These are phyloP conservation scores for Tetrapisispora pingtungensis DNA, from an alignment of 805 yeast genomes.

Conservation along the genomic window DNA sequence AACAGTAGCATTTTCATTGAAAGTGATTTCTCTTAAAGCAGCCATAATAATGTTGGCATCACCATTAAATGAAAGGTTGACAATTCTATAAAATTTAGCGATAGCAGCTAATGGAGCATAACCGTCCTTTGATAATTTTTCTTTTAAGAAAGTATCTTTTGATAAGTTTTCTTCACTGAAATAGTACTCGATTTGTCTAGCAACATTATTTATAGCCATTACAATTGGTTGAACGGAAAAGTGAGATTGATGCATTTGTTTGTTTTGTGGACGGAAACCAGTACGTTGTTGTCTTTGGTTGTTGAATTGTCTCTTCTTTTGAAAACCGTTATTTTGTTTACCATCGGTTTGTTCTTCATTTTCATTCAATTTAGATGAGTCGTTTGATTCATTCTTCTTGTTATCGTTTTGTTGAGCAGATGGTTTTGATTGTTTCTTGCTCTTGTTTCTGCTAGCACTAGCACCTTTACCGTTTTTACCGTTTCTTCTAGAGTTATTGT, in stretches of 20 bases:
- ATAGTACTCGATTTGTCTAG: slow-evolving; percentile 75
- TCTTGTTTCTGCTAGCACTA: slow-evolving; percentile 6
- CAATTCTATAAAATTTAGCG: slow-evolving; percentile 29
- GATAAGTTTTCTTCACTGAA: slow-evolving; percentile 79
- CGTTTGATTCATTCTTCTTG: slow-evolving; percentile 2
- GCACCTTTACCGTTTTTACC: slow-evolving; percentile 6
- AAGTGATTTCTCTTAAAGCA: slow-evolving; percentile 27
- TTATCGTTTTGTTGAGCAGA: slow-evolving; percentile 3
- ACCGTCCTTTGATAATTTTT: slow-evolving; percentile 43
- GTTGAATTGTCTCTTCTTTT: slow-evolving; percentile 18
- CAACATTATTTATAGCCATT: slow-evolving; percentile 26
- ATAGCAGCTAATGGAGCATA: slow-evolving; percentile 24
- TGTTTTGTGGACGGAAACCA: slow-evolving; percentile 5
- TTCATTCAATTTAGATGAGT: neutral
- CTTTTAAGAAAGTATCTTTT: slow-evolving; percentile 74
- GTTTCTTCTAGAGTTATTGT: slow-evolving; percentile 7
- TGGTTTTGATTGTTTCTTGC: slow-evolving; percentile 1
- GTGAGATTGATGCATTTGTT: slow-evolving; percentile 17
- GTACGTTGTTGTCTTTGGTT: slow-evolving; percentile 9
- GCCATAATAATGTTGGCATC: slow-evolving; percentile 21
- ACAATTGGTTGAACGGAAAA: slow-evolving; percentile 17
- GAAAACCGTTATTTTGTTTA: slow-evolving; percentile 7
- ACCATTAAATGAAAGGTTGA: slow-evolving; percentile 43
- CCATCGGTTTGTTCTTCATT: slow-evolving; percentile 5
- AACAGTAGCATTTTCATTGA: slow-evolving; percentile 22